These are phyloP conservation scores for Apiotrichum montevideense DNA, from an alignment of 1,284 basidiomycete genomes.

Conservation along the genomic window DNA sequence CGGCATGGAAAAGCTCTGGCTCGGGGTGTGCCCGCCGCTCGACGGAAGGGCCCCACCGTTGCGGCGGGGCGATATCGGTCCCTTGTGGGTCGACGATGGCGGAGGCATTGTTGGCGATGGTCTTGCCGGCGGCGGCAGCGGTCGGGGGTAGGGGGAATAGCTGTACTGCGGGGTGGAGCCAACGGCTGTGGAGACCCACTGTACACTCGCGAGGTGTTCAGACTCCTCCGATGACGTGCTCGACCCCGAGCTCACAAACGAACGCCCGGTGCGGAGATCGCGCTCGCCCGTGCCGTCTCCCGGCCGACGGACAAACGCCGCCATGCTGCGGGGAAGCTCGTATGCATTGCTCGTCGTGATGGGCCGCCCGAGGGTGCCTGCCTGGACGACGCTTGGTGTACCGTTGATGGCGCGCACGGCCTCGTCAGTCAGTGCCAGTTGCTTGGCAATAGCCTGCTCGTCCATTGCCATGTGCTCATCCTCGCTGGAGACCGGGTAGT, in stretches of 20 bases:
- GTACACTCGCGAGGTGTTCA: constrained; percentile 38
- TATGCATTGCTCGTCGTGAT: constrained; percentile 14
- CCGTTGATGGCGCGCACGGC: constrained; percentile 40
- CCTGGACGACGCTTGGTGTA: constrained; percentile 34
- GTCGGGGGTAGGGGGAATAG: background rate
- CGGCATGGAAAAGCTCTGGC: background rate
- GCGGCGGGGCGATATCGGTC: constrained; percentile 19
- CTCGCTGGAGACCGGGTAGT: constrained; percentile 13
- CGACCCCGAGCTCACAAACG: constrained; percentile 18
- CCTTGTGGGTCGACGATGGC: constrained; percentile 18
- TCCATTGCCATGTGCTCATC: constrained; percentile 20
- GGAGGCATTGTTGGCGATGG: constrained; percentile 26
- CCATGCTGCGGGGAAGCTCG: constrained; percentile 17
- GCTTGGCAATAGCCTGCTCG: constrained; percentile 20
- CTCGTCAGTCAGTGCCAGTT: constrained; percentile 39
- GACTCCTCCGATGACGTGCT: constrained; percentile 41
- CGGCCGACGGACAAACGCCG: constrained; percentile 16
- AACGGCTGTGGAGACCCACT: constrained; percentile 38
- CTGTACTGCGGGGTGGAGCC: constrained; percentile 9
- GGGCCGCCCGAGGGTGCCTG: constrained; percentile 14
- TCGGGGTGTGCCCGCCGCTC: background rate
- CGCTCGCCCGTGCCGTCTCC: constrained; percentile 7
- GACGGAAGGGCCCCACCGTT: background rate
- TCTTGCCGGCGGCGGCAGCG: background rate
- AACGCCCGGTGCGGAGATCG: constrained; percentile 14